phyloP scores from a whole-genome alignment of 2,329 filamentous ascomycete genomes.

The Fusarium sp. region DNA sequence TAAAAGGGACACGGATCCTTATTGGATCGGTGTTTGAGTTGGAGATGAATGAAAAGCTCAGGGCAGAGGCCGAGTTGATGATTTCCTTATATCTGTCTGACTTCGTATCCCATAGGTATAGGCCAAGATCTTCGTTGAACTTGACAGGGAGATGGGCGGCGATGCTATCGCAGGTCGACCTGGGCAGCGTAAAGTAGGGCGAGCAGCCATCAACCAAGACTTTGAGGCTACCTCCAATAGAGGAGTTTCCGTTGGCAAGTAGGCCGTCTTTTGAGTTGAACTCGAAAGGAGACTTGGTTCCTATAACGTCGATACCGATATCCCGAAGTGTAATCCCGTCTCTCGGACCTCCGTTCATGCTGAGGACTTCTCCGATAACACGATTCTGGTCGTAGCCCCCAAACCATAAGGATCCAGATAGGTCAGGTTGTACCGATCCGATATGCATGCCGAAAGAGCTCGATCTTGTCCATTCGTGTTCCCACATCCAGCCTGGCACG shows the following conservation, averaged over 20 bases:
- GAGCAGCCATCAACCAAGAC: slow-evolving; percentile 16
- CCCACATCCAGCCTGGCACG: slow-evolving; percentile 7
- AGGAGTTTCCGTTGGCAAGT: neutral
- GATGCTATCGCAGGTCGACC: slow-evolving; percentile 11
- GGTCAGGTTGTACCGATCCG: neutral
- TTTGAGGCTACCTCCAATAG: slow-evolving; percentile 1
- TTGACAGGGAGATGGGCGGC: neutral
- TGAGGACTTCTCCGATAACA: slow-evolving; percentile 7
- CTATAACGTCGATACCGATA: neutral
- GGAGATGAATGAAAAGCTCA: slow-evolving; percentile 9
- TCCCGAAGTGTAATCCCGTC: slow-evolving; percentile 8
- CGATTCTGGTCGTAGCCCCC: slow-evolving; percentile 16
- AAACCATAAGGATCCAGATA: slow-evolving; percentile 2
- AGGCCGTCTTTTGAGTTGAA: neutral
- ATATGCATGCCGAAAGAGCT: slow-evolving; percentile 19
- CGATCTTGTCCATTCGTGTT: neutral
- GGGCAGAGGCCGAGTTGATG: neutral
- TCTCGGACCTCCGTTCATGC: slow-evolving; percentile 2
- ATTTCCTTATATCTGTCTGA: slow-evolving; percentile 4
- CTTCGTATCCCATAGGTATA: slow-evolving; percentile 1
- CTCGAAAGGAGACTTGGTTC: neutral
- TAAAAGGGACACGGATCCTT: slow-evolving; percentile 4
- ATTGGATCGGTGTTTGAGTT: slow-evolving; percentile 3
- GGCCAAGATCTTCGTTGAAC: neutral
- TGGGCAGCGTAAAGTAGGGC: slow-evolving; percentile 6